A percentile compares a stretch with the other conserved stretches of the same genome.
These are phyloP conservation scores for Verticillium klebahnii DNA, from an alignment of 2,329 filamentous ascomycete genomes.

Conservation along the genomic window DNA sequence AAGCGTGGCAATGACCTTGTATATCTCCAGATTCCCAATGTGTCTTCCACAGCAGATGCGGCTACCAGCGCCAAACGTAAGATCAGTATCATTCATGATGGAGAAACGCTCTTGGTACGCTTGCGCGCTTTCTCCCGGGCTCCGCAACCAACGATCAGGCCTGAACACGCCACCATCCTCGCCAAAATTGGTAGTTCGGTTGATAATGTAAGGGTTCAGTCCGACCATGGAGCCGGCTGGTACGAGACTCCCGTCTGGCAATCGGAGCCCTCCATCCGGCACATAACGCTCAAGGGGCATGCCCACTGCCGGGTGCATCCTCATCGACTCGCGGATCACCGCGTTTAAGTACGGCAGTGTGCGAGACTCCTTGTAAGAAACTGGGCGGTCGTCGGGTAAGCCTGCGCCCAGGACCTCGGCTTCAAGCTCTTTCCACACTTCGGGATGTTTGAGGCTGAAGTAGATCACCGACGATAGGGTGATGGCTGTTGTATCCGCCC, in stretches of 20 bases:
- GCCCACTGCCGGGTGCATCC: constrained; percentile 50
- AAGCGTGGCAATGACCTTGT: constrained; percentile 50
- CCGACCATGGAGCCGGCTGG: constrained; percentile 49
- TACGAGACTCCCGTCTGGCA: constrained; percentile 29
- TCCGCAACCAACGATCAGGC: constrained; percentile 51
- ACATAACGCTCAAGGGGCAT: constrained; percentile 41
- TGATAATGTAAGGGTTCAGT: constrained; percentile 50
- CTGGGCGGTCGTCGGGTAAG: constrained; percentile 19
- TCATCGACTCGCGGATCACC: constrained; percentile 51
- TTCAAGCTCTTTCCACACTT: constrained; percentile 33
- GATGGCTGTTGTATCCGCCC: constrained; percentile 56
- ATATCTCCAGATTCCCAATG: constrained; percentile 51
- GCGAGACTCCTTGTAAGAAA: constrained; percentile 40
- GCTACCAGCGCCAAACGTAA: constrained; percentile 47
- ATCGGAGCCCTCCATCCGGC: constrained; percentile 27
- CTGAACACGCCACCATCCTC: constrained; percentile 45
- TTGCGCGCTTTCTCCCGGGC: constrained; percentile 43
- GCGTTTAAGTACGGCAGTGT: constrained; percentile 50
- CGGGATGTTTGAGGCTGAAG: constrained; percentile 39
- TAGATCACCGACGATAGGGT: constrained; percentile 55
- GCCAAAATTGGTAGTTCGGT: constrained; percentile 46
- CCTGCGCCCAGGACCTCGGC: constrained; percentile 33
- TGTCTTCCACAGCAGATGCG: constrained; percentile 53
- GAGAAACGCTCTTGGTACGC: constrained; percentile 23
- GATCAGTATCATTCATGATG: constrained; percentile 4